Evolutionary conservation across 208 protist genomes (phyloP), one percentile per base, ranked within the genome.

Genomic region (Acanthamoeba castellanii): DNA sequence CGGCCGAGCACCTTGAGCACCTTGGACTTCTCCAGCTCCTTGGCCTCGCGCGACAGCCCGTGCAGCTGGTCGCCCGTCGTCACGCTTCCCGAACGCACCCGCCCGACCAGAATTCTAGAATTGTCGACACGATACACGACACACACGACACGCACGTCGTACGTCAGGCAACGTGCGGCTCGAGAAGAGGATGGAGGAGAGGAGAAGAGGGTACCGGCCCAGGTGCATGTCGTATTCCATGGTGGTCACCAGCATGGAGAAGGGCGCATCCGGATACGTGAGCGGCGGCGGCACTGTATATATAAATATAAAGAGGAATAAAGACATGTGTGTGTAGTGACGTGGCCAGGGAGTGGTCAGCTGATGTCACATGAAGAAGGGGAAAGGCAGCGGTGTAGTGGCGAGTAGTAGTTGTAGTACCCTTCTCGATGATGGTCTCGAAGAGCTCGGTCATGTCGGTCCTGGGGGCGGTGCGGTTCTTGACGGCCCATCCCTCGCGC

Each of bases 171-270:
- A n/a, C n/a, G n/a, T n/a, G n/a, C n/a, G n/a, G n/a, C n/a, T n/a
- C n/a, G n/a, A n/a, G n/a, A n/a, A n/a, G n/a, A n/a, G n/a, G n/a
- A n/a, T n/a, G n/a, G n/a, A n/a, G n/a, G n/a, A n/a, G n/a, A n/a
- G n/a, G n/a, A n/a, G n/a, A n/a, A n/a, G n/a, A n/a, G n/a, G n/a
- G 37, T 47, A 94, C 92, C 92, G 37, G 27, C 97, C 97, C 27
- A 98, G 78, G 92, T 95, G 97, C 32, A 93, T 59, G 95, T 99
- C 98, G 47, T 98, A 97, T 76, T 99, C 99, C 20, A 99, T 96
- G 59, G 98, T 98, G 8, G 98, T 98, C 14, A 99, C 98, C 22
- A 99, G 97, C 99, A 99, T 99, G 95, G 99, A 97, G 84, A 99
- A 98, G 37, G 96, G 95, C 0, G 70, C 84, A 0, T 95, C 85